Evolutionary conservation across 768 basidiomycete species (phyloP).

Genomic region (Obba rivulosa): DNA sequence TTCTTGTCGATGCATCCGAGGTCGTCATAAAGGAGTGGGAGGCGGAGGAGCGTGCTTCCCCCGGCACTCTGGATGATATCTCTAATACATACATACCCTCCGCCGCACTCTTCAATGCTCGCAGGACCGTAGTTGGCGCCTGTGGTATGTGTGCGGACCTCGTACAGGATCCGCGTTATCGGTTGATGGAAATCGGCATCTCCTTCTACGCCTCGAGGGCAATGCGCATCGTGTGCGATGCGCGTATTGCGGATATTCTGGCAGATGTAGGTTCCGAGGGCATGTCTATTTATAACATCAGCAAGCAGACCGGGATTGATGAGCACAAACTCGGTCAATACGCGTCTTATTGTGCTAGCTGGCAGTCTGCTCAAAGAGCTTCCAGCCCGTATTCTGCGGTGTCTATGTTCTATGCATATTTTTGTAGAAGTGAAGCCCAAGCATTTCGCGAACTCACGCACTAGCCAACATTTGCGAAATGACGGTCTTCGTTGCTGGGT

Average conservation of each 20-base stretch:
- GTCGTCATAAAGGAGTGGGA: conserved; percentile 8
- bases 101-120: background rate
- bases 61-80: background rate
- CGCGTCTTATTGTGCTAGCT: background rate
- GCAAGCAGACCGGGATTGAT: background rate
- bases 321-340: conserved; percentile 2
- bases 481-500: conserved; percentile 4
- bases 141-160: conserved; percentile 4
- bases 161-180: conserved; percentile 4
- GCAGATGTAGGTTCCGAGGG: background rate
- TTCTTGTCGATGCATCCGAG: conserved; percentile 5
- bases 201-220: conserved; percentile 2
- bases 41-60: background rate
- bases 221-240: conserved; percentile 5
- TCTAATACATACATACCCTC: background rate
- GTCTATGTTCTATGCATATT: conserved; percentile 1
- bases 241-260: conserved; percentile 6
- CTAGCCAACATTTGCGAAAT: background rate
- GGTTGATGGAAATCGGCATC: conserved; percentile 3
- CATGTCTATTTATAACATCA: background rate
- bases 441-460: conserved; percentile 4
- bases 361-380: background rate
- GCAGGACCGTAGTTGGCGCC: conserved; percentile 1
- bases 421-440: conserved; percentile 2
- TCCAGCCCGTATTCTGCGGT: conserved; percentile 2